Conservation (phyloP, 768 basidiomycete genomes). For the Chalciporus pseudorubinellus region DNA sequence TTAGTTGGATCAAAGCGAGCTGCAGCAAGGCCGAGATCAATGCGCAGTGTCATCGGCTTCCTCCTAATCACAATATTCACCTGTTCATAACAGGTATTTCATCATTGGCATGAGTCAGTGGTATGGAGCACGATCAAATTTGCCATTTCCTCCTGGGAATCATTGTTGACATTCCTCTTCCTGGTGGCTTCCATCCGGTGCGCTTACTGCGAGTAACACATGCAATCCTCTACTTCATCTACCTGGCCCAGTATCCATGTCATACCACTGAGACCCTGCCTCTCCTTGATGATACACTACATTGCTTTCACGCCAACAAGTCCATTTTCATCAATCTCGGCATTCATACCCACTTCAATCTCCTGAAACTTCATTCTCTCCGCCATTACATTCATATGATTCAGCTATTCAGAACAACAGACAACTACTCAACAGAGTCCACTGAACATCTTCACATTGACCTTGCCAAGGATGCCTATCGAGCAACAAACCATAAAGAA, state of each 20-base stretch:
- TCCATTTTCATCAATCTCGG: constrained; percentile 34
- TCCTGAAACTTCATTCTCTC: constrained; percentile 8
- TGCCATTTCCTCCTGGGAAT: background rate
- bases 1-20: no score
- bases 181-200: background rate
- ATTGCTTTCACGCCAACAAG: constrained; percentile 37
- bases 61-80: background rate
- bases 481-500: no score
- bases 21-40: background rate
- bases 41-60: background rate
- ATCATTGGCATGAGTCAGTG: background rate
- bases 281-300: constrained; percentile 25
- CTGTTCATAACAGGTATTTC: background rate
- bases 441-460: no score
- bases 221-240: constrained; percentile 40
- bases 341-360: constrained; percentile 34
- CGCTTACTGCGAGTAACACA: constrained; percentile 5
- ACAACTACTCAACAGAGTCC: no score
- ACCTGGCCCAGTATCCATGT: constrained; percentile 33
- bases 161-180: background rate
- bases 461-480: no score
- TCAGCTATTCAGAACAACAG: no score
- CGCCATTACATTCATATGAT: no score
- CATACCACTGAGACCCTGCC: constrained; percentile 33
- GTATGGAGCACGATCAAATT: background rate